Conservation (phyloP, 805 yeast species). For the Pichia heedii region DNA sequence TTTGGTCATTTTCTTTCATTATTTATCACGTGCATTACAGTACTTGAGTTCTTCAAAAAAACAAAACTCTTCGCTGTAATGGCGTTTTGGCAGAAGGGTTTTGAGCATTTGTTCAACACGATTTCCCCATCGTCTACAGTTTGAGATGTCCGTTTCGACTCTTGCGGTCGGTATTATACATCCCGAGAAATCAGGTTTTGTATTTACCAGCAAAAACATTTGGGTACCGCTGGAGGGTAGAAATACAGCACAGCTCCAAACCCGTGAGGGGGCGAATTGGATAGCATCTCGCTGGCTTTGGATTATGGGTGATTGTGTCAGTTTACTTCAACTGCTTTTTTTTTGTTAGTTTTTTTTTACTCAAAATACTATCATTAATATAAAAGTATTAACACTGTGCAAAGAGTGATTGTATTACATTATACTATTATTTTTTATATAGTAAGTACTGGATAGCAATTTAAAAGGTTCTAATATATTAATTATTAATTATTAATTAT, state of each 20-base stretch:
- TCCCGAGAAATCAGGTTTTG: neutral
- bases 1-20: neutral
- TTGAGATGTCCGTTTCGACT: slow-evolving; percentile 37
- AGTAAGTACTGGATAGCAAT: no score
- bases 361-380: no score
- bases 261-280: slow-evolving; percentile 35
- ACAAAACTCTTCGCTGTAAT: slow-evolving; percentile 18
- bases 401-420: no score
- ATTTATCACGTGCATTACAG: no score
- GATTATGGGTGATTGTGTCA: slow-evolving; percentile 14
- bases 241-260: slow-evolving; percentile 35
- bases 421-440: no score
- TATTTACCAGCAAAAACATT: slow-evolving; percentile 24
- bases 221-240: slow-evolving; percentile 34
- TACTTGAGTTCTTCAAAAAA: no score
- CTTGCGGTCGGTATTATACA: slow-evolving; percentile 27
- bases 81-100: slow-evolving; percentile 28
- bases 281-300: slow-evolving; percentile 30
- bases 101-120: slow-evolving; percentile 2
- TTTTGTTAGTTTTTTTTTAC: no score
- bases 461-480: no score
- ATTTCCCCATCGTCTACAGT: slow-evolving; percentile 13
- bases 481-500: no score
- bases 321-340: slow-evolving; percentile 17
- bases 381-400: no score